phyloP scores from a whole-genome alignment of 164 flowering plant genomes.

The Euptelea pleiosperma region DNA sequence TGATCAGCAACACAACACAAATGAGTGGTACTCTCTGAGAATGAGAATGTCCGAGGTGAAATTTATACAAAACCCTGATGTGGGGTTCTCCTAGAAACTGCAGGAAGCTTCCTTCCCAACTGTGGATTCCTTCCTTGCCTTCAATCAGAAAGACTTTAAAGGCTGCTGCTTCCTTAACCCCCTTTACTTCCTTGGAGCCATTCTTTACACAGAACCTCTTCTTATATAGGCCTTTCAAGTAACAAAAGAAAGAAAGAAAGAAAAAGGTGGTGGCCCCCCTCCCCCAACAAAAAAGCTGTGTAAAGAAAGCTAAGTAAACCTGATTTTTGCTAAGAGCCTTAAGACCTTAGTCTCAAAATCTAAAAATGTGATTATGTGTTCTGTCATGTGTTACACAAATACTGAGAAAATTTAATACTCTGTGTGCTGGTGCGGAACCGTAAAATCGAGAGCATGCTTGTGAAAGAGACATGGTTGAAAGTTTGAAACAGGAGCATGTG shows the following conservation, averaged over 20 bases:
- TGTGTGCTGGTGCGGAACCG: too few species aligned
- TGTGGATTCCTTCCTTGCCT: slow-evolving; percentile 5
- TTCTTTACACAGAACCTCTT: slow-evolving; percentile 18
- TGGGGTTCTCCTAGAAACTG: slow-evolving; percentile 10
- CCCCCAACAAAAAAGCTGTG: neutral
- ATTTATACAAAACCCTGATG: slow-evolving; percentile 5
- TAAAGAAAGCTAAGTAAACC: slow-evolving; percentile 2
- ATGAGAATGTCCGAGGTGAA: neutral
- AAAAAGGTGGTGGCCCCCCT: slow-evolving; percentile 22
- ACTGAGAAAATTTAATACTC: neutral
- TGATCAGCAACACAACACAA: neutral
- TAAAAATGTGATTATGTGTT: neutral
- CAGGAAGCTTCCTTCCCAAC: slow-evolving; percentile 10
- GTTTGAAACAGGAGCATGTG: too few species aligned
- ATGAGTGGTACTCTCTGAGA: neutral
- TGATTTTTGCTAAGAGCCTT: neutral
- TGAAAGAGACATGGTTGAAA: too few species aligned
- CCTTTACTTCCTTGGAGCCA: slow-evolving; percentile 18
- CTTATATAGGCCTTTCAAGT: slow-evolving; percentile 21
- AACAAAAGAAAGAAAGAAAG: slow-evolving; percentile 13
- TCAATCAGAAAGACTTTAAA: slow-evolving; percentile 9
- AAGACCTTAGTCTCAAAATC: neutral
- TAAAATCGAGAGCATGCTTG: too few species aligned
- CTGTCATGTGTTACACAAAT: neutral
- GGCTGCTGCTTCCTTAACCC: slow-evolving; percentile 8